Base-by-base conservation (phyloP, 495 filamentous ascomycete species). In the Apiosordaria backusii region DNA sequence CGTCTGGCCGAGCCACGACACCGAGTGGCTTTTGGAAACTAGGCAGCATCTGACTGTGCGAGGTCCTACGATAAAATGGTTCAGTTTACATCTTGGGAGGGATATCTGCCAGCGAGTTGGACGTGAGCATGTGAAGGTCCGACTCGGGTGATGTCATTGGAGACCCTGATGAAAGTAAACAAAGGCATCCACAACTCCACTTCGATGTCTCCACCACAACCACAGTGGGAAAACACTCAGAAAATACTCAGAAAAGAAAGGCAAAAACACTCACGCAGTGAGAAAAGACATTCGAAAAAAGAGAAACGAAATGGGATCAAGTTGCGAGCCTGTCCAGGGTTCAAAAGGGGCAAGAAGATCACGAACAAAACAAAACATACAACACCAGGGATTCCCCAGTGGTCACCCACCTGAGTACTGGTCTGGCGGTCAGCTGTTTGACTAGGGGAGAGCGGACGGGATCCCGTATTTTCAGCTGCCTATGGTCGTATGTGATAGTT, bases 391-490 rank as follows among this genome's bases (percentile, higher is more conserved):
- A 55, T 55, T 55, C 52, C 52, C 52, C 52, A 55, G 52, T 55
- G 52, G 52, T 55, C 52, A 55, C 52, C 52, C 52, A 55, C 52
- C 52, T 55, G 52, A 55, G 52, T 55, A 55, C 52, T 55, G 21
- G 52, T 55, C 52, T 55, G 52, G 52, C 52, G 0, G 10, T 55
- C 52, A 55, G 52, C 1, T 21, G 67, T 22, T 78, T 79, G 72
- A 75, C 76, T 76, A 81, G 72, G 79, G 79, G 75, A 79, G 80
- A 83, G 78, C 80, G 78, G 77, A 82, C 80, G 80, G 80, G 80
- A 81, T 79, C 76, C 78, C 78, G 78, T 21, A 23, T 55, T 55
- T 23, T 55, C 52, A 21, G 10, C 52, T 55, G 52, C 22, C 0
- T 55, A 55, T 55, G 52, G 52, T 55, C 52, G 52, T 55, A 55